Percentiles rank a stretch among this genome's conserved stretches.
phyloP scores from a whole-genome alignment of 2,329 filamentous ascomycete species.

The Sclerotiophoma versabilis region DNA sequence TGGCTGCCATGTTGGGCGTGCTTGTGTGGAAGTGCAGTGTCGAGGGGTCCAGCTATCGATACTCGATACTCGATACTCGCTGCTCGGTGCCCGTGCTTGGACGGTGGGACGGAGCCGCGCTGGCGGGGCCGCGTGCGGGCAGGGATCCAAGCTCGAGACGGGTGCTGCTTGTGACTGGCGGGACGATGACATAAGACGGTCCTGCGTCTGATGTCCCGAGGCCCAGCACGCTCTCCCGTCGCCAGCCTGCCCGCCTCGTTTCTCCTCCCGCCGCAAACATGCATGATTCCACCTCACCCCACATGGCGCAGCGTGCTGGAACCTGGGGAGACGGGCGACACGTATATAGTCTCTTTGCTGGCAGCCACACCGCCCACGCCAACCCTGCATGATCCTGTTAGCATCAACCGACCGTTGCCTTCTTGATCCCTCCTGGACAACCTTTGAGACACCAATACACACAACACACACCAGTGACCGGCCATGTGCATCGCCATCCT shows the following conservation, averaged over 20 bases:
- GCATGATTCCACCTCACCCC: conserved; percentile 42
- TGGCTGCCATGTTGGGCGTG: conserved; percentile 35
- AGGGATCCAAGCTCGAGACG: conserved; percentile 25
- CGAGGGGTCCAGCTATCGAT: too few relatives aligned
- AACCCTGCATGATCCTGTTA: conserved; percentile 2
- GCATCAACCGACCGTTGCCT: not conserved
- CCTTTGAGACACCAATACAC: not conserved
- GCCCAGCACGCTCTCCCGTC: conserved; percentile 8
- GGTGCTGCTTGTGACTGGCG: too few relatives aligned
- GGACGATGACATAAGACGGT: conserved; percentile 12
- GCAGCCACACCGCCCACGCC: conserved; percentile 35
- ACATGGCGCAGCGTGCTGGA: conserved; percentile 24
- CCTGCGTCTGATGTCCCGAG: conserved; percentile 2
- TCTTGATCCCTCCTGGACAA: not conserved
- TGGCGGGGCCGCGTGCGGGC: conserved; percentile 21
- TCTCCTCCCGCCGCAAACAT: conserved; percentile 21
- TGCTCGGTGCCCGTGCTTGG: not conserved
- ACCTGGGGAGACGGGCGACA: conserved; percentile 31
- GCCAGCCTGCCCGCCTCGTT: conserved; percentile 17
- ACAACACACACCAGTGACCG: not conserved
- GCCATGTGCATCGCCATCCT: conserved; percentile 59
- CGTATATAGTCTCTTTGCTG: conserved; percentile 36
- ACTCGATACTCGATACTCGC: not conserved
- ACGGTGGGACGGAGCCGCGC: conserved; percentile 10
- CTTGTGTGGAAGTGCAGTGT: not conserved